Evolutionary conservation across 257 asterid species (phyloP).

Genomic region (Eucommia ulmoides): DNA sequence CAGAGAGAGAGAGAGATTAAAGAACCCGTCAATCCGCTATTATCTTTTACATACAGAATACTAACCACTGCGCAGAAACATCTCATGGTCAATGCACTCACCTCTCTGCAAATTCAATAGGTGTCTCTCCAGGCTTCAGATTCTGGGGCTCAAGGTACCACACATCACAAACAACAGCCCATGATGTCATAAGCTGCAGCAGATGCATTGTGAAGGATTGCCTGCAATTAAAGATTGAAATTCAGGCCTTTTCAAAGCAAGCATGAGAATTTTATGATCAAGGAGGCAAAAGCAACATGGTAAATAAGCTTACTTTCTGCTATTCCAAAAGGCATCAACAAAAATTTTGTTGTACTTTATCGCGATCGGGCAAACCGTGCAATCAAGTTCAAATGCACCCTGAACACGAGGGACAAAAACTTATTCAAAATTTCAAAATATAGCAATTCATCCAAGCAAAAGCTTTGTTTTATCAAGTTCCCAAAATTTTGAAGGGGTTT

Average conservation of each 20-base stretch:
- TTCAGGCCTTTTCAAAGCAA: too few relatives aligned
- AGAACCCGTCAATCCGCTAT: too few relatives aligned
- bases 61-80: too few relatives aligned
- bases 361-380: slow-evolving; percentile 96
- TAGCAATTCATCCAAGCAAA: too few relatives aligned
- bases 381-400: slow-evolving; percentile 96
- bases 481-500: too few relatives aligned
- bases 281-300: slow-evolving; percentile 1
- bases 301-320: slow-evolving; percentile 48
- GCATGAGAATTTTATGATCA: too few relatives aligned
- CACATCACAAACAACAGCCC: slow-evolving; percentile 99
- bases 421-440: too few relatives aligned
- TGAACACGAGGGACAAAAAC: slow-evolving; percentile 24
- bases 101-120: slow-evolving; percentile 99
- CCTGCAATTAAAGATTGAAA: too few relatives aligned
- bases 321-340: slow-evolving; percentile 99
- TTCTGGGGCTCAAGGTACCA: slow-evolving; percentile 98
- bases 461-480: too few relatives aligned
- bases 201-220: slow-evolving; percentile 90
- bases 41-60: too few relatives aligned
- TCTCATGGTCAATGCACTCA: too few relatives aligned
- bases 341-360: slow-evolving; percentile 94
- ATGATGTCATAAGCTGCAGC: slow-evolving; percentile 97
- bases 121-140: slow-evolving; percentile 75
- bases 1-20: too few relatives aligned